phyloP scores from a whole-genome alignment of 2,329 filamentous ascomycete genomes.

The Paraphoma chrysanthemicola region DNA sequence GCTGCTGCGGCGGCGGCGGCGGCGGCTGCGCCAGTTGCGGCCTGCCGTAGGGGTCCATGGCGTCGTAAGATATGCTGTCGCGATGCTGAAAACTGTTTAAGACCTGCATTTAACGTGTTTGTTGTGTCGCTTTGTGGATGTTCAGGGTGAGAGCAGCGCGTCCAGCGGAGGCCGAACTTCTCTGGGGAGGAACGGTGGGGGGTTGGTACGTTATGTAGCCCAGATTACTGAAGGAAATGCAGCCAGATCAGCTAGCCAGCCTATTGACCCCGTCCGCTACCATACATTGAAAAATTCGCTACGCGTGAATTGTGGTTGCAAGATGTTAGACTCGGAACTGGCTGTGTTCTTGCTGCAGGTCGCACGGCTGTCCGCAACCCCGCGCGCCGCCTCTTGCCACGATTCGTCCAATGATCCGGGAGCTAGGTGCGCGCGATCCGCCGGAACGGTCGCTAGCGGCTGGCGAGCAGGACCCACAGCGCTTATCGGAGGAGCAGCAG shows the following conservation, averaged over 20 bases:
- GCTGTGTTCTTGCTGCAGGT: neutral
- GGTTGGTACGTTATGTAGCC: too few relatives aligned
- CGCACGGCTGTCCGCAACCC: neutral
- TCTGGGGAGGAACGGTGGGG: too few relatives aligned
- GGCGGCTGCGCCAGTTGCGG: neutral
- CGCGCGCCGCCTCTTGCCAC: neutral
- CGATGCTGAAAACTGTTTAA: neutral
- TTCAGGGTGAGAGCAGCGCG: too few relatives aligned
- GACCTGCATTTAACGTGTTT: neutral
- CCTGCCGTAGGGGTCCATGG: neutral
- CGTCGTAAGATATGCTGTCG: neutral
- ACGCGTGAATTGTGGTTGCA: neutral
- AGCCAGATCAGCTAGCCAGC: neutral
- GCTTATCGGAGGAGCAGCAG: too few relatives aligned
- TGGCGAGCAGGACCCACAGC: too few relatives aligned
- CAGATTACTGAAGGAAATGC: too few relatives aligned
- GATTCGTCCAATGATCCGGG: conserved; percentile 1
- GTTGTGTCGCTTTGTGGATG: too few relatives aligned
- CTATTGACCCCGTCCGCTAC: neutral
- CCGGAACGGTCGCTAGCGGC: conserved; percentile 7
- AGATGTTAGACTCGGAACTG: neutral
- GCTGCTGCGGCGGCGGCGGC: neutral
- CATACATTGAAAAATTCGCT: neutral
- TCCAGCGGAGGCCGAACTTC: too few relatives aligned
- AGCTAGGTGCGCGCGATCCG: conserved; percentile 4